Evolutionary conservation across 345 rosid genomes (phyloP), one percentile per base, ranked within the genome.

Genomic region (Iberis pinnata): DNA sequence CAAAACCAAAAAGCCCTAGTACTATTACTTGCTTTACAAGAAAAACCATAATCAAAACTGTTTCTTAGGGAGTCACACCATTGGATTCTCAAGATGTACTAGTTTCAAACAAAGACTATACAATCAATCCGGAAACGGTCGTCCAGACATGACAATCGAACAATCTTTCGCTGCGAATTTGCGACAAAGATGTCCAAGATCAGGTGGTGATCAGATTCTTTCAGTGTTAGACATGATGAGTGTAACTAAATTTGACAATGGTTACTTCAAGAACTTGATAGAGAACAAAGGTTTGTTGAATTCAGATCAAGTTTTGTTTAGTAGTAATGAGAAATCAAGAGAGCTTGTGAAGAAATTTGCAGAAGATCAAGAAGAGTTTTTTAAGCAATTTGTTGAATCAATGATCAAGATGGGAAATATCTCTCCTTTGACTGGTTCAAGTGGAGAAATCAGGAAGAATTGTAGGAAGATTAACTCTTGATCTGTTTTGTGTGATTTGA

Each of bases 21-120:
- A 9, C 8, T 0, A n/a, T 64, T 14, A 15, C 49, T 66, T 55
- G 36, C 4, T 37, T 47, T 61, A 54, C 49, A 63, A 37, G 43
- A 8, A 7, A 33, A 7, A 33, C 53, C 20, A 18, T 3, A 10
- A 36, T 32, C 1, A 16, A 24, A 31, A 49, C 8, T 64, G 39
- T 32, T 8, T 45, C 29, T n/a, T 67, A 89, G 98, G 98, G 64
- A 84, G 95, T 64, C 98, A 90, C 73, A 87, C 95, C 7, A 90
- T 86, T 0, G 98, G 98, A 64, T 70, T 80, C 68, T 57, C 96
- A 9, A 72, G 92, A 56, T 87, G 98, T 80, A 78, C 86, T 16
- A 77, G 79, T 74, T 90, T 90, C 78, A 79, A 95, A 69, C 96
- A 90, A 76, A 87, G 96, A 49, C 76, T 90, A 9, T 90, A 87